Conservation (phyloP, 176 grass and related monocot genomes). For the Rhynchospora breviuscula region DNA sequence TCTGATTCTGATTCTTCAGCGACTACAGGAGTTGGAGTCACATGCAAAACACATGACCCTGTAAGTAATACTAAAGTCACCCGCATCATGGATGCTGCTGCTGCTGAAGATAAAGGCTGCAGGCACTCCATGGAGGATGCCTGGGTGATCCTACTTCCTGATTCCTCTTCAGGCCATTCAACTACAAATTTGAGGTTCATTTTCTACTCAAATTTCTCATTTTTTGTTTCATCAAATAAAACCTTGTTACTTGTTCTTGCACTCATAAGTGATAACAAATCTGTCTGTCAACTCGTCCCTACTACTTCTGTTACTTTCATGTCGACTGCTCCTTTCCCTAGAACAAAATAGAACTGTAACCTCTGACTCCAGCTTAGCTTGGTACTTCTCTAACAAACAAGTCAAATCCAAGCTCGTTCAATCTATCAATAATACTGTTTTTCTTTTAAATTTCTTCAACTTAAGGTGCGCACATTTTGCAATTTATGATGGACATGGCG, state of each 20-base stretch:
- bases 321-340: not conserved
- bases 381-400: not conserved
- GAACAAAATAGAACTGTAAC: not conserved
- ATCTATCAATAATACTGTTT: too few relatives aligned
- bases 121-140: constrained; percentile 89
- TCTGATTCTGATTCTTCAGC: too few relatives aligned
- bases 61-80: constrained; percentile 27
- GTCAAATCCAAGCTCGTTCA: too few relatives aligned
- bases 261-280: too few relatives aligned
- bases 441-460: too few relatives aligned
- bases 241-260: not conserved
- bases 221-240: not conserved
- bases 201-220: not conserved
- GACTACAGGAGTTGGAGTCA: constrained; percentile 18
- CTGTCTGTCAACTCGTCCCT: too few relatives aligned
- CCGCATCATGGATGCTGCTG: constrained; percentile 58
- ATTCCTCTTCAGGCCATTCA: constrained; percentile 38
- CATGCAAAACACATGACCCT: constrained; percentile 11
- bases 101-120: constrained; percentile 80
- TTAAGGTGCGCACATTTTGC: constrained; percentile 74
- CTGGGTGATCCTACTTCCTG: constrained; percentile 60
- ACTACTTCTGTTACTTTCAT: not conserved
- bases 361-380: not conserved
- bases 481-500: constrained; percentile 85
- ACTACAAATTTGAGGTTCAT: constrained; percentile 54